Conservation (phyloP, 345 rosid species). For the Hibiscus tridactylites region DNA sequence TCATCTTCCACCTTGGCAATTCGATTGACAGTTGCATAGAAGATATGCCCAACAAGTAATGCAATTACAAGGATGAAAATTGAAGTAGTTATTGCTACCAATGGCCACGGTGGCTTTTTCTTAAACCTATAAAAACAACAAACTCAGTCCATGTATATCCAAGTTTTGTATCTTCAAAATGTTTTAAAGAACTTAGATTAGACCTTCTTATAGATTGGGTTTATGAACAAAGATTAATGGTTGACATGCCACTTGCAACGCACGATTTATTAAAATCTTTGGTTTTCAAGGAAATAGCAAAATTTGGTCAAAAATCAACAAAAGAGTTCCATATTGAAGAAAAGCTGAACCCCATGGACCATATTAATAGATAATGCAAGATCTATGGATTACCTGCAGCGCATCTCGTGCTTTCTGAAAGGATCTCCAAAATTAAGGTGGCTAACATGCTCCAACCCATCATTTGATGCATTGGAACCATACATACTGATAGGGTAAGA, state of each 20-base stretch:
- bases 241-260: not conserved
- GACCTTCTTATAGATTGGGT: conserved; percentile 3
- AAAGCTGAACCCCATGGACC: not conserved
- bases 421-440: conserved; percentile 89
- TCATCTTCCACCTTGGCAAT: conserved; percentile 90
- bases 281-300: not conserved
- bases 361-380: conserved; percentile 2
- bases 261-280: not conserved
- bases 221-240: not conserved
- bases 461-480: conserved; percentile 60
- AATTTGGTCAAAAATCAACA: not conserved
- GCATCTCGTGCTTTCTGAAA: conserved; percentile 85
- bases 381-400: conserved; percentile 63
- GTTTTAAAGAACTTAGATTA: not conserved
- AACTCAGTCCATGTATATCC: conserved; percentile 8
- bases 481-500: conserved; percentile 91
- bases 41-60: conserved; percentile 63
- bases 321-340: not conserved
- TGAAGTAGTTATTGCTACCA: conserved; percentile 53
- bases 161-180: not conserved
- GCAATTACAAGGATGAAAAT: conserved; percentile 74
- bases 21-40: conserved; percentile 78
- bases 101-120: conserved; percentile 77
- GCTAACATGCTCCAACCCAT: conserved; percentile 57
- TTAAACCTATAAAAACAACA: conserved; percentile 52